phyloP scores from a whole-genome alignment of 2,329 filamentous ascomycete genomes.

The Microcyclosporella mali region DNA sequence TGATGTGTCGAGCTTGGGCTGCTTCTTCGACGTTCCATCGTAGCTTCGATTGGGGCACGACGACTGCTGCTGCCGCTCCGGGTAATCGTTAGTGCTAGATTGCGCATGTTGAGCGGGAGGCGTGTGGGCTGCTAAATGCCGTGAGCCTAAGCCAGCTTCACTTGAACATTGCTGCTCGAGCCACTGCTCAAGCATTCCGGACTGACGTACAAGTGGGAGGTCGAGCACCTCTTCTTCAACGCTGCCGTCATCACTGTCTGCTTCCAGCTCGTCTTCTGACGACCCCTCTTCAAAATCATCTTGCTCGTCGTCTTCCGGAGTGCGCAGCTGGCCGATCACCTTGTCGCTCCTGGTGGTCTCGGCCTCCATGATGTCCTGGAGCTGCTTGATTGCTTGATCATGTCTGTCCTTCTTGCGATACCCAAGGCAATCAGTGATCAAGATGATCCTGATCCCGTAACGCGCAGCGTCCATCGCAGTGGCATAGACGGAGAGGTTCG shows the following conservation, averaged over 20 bases:
- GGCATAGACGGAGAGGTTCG: conserved; percentile 83
- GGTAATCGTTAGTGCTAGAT: conserved; percentile 34
- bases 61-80: conserved; percentile 13
- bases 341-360: conserved; percentile 55
- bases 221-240: conserved; percentile 15
- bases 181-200: conserved; percentile 9
- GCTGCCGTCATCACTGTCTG: conserved; percentile 16
- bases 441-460: conserved; percentile 78
- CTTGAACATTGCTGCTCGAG: conserved; percentile 8
- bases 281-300: conserved; percentile 9
- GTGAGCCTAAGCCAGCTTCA: conserved; percentile 16
- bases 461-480: conserved; percentile 85
- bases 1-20: conserved; percentile 11
- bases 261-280: conserved; percentile 7
- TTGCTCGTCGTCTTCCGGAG: conserved; percentile 16
- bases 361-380: conserved; percentile 70
- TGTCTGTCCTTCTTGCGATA: conserved; percentile 67
- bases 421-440: conserved; percentile 84
- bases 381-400: conserved; percentile 60
- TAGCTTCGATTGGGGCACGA: conserved; percentile 3
- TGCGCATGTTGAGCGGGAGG: conserved; percentile 27
- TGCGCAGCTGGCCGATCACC: conserved; percentile 19
- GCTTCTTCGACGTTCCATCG: conserved; percentile 14
- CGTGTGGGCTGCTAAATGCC: conserved; percentile 8
- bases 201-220: conserved; percentile 17